A percentile compares a stretch with the other conserved stretches of the same genome.
Evolutionary conservation across 75 land plant species (phyloP).

Genomic region (Cunninghamia lanceolata): DNA sequence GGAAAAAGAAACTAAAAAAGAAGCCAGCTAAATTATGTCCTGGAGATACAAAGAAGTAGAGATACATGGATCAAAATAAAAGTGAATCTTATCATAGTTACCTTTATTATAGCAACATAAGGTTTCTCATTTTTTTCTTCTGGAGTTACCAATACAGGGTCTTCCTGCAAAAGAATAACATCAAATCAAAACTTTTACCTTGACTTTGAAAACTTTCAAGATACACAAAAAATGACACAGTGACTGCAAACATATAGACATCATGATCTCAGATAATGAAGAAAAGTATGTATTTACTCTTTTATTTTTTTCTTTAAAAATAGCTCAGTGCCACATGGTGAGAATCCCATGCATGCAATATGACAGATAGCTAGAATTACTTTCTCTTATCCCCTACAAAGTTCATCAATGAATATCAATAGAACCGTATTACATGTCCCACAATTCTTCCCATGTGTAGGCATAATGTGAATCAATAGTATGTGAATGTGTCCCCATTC

Average conservation of each 20-base stretch:
- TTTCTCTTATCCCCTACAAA: neutral
- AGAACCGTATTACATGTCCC: too few species aligned
- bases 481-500: neutral
- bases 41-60: neutral
- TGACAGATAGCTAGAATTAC: neutral
- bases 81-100: constrained; percentile 1
- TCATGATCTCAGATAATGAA: neutral
- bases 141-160: constrained; percentile 80
- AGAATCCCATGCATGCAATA: neutral
- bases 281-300: neutral
- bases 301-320: neutral
- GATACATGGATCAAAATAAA: neutral
- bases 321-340: neutral
- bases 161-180: constrained; percentile 57
- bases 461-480: neutral
- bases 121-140: constrained; percentile 77
- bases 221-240: neutral
- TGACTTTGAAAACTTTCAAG: neutral
- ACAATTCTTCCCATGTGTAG: too few species aligned
- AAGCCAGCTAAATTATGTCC: neutral
- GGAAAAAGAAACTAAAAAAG: neutral
- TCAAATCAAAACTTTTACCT: neutral
- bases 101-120: constrained; percentile 98
- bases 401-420: neutral
- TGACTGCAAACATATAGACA: neutral